Conservation (phyloP, 176 grass and related monocot genomes). For the Triticum dicoccoides region DNA sequence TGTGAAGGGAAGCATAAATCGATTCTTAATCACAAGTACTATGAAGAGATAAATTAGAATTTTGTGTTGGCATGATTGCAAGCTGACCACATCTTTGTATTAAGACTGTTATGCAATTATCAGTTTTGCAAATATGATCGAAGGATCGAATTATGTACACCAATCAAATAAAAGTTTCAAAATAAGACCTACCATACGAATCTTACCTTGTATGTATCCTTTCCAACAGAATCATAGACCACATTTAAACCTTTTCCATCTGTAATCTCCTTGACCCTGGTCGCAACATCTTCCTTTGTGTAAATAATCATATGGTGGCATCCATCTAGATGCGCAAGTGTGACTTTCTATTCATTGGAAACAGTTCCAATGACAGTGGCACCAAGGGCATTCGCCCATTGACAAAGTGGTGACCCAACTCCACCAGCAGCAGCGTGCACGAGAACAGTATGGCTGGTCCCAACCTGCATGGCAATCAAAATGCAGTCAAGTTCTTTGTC, state of each 20-base stretch:
- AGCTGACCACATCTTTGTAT: too few relatives aligned
- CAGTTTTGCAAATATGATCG: too few relatives aligned
- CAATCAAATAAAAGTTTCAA: too few relatives aligned
- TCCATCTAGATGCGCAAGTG: slow-evolving; percentile 67
- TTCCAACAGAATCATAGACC: slow-evolving; percentile 94
- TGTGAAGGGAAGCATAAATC: too few relatives aligned
- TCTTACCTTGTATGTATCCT: slow-evolving; percentile 80
- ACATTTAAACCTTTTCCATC: slow-evolving; percentile 66
- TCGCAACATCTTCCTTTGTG: slow-evolving; percentile 71
- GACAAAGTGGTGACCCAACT: slow-evolving; percentile 85
- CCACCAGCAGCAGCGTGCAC: slow-evolving; percentile 85
- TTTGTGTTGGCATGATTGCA: too few relatives aligned
- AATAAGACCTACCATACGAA: too few relatives aligned
- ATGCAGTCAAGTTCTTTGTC: not conserved
- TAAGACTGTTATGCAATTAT: too few relatives aligned
- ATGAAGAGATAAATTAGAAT: too few relatives aligned
- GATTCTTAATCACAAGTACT: too few relatives aligned
- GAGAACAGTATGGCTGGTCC: slow-evolving; percentile 59
- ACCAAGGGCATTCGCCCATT: slow-evolving; percentile 86
- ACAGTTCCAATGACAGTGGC: slow-evolving; percentile 88
- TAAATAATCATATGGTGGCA: slow-evolving; percentile 73
- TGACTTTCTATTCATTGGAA: slow-evolving; percentile 79
- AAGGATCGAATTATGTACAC: too few relatives aligned
- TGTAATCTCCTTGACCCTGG: slow-evolving; percentile 81
- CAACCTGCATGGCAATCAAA: slow-evolving; percentile 45